A percentile compares a stretch with the other conserved stretches of the same genome.
Evolutionary conservation across 345 rosid genomes (phyloP).

Genomic region (Cardamine resedifolia): DNA sequence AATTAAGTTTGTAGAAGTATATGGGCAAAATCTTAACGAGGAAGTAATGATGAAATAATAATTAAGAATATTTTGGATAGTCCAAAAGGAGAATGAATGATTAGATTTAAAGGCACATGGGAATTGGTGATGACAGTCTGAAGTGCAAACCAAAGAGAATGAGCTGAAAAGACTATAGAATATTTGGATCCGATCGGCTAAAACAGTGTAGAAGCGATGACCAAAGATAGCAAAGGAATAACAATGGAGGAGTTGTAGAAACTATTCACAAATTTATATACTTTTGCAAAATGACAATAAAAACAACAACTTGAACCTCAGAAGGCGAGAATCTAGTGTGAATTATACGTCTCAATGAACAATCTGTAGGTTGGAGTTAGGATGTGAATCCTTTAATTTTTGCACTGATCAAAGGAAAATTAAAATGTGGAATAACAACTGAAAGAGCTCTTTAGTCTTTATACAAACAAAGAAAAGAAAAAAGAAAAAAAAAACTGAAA

Average conservation of each 20-base stretch:
- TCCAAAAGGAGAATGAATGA: slow-evolving; percentile 22
- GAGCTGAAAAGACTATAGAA: slow-evolving; percentile 26
- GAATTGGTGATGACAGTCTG: slow-evolving; percentile 21
- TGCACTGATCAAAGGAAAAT: no score
- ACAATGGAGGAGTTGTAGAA: background rate
- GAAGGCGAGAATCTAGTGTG: background rate
- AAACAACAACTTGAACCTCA: background rate
- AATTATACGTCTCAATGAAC: no score
- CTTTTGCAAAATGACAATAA: background rate
- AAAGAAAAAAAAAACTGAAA: no score
- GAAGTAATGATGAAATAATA: background rate
- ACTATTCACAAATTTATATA: background rate
- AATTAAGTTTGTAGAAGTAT: background rate
- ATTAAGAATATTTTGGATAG: slow-evolving; percentile 15
- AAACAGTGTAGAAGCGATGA: slow-evolving; percentile 19
- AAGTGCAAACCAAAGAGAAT: slow-evolving; percentile 25
- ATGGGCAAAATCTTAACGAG: background rate
- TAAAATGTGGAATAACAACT: no score
- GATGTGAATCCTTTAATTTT: no score
- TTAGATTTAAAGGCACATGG: slow-evolving; percentile 27
- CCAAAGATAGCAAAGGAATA: slow-evolving; percentile 8
- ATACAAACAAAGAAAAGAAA: no score
- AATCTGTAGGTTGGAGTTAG: no score
- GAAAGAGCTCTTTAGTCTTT: no score
- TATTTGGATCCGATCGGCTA: slow-evolving; percentile 25